Base-by-base conservation (phyloP, 2,329 filamentous ascomycete species). In the Gnomoniopsis smithogilvyi region DNA sequence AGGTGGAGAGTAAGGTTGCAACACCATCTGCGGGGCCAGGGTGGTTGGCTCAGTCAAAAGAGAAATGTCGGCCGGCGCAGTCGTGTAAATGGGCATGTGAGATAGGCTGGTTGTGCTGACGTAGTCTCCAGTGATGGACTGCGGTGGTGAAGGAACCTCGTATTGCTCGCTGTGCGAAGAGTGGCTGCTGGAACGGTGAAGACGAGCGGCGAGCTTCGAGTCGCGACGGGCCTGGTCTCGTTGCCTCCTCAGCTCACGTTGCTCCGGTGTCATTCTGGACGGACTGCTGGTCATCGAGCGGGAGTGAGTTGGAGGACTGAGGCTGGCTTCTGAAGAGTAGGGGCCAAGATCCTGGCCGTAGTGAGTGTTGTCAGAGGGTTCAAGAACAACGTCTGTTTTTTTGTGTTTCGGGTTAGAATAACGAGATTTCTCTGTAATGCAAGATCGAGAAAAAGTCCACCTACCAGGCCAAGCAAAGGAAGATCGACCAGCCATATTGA, bases 171-270 rank as follows among this genome's bases (percentile, higher is more conserved):
- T 43, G 15, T 61, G 59, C 3, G 65, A 65, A 10, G 67, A 68
- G 34, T 63, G 63, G 72, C 68, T 83, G 68, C 76, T 79, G 34
- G 77, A 76, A 55, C 83, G 79, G 63, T 80, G 78, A 51, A 80
- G 74, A 60, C 83, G 78, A 10, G 73, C 69, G 3, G 78, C 75
- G 17, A 81, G 69, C 68, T 87, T 87, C 7, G 80, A 80, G 64
- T 84, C 82, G 64, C 84, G 77, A 59, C 85, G 80, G 48, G 77
- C 80, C 64, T 81, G 81, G 64, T 87, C 84, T 62, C 80, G 78
- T 66, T 87, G 84, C 60, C 83, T 78, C 73, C 84, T 87, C 46
- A 87, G 69, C 66, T 86, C 84, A 63, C 84, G 80, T 69, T 87
- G 83, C 67, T 87, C 83, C 7, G 82, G 74, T 6, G 82, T 84